A percentile compares a stretch with the other conserved stretches of the same genome.
Conservation (phyloP, 352 stramenopile genomes). For the Phytopythium delawarense region DNA sequence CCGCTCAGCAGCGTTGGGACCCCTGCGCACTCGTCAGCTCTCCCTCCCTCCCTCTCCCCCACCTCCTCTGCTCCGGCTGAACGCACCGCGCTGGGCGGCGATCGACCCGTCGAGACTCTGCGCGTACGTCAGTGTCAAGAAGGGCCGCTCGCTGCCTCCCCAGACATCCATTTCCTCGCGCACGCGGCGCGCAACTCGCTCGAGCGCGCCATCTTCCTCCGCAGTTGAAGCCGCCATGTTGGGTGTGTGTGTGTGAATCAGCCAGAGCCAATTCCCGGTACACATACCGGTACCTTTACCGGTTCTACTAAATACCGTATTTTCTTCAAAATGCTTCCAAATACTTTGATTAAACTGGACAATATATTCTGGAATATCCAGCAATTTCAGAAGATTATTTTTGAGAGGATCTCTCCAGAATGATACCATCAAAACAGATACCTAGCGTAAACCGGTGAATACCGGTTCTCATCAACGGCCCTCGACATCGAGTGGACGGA, state of each 20-base stretch:
- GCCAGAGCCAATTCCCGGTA: too few species aligned
- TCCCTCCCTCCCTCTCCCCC: not conserved
- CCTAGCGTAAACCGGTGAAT: too few species aligned
- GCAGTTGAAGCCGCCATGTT: not conserved
- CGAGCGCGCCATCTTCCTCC: slow-evolving; percentile 13
- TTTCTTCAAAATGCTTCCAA: too few species aligned
- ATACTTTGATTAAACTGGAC: too few species aligned
- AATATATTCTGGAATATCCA: too few species aligned
- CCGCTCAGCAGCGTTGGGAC: slow-evolving; percentile 70
- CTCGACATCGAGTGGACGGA: not conserved
- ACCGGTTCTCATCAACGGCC: too few species aligned
- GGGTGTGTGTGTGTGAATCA: not conserved
- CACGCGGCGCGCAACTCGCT: slow-evolving; percentile 23
- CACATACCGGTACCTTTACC: too few species aligned
- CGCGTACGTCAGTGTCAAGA: slow-evolving; percentile 85
- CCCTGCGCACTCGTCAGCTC: slow-evolving; percentile 20
- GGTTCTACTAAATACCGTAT: too few species aligned
- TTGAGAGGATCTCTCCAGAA: too few species aligned
- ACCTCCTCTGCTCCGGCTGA: too few species aligned
- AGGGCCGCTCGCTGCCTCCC: slow-evolving; percentile 21
- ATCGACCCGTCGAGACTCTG: slow-evolving; percentile 89
- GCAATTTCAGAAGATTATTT: too few species aligned
- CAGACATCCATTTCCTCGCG: slow-evolving; percentile 20
- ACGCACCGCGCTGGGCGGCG: slow-evolving; percentile 47
- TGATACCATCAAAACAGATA: too few species aligned